A percentile compares a stretch with the other conserved stretches of the same genome.
Evolutionary conservation across 768 basidiomycete species (phyloP).

Genomic region (Boletus sp.): DNA sequence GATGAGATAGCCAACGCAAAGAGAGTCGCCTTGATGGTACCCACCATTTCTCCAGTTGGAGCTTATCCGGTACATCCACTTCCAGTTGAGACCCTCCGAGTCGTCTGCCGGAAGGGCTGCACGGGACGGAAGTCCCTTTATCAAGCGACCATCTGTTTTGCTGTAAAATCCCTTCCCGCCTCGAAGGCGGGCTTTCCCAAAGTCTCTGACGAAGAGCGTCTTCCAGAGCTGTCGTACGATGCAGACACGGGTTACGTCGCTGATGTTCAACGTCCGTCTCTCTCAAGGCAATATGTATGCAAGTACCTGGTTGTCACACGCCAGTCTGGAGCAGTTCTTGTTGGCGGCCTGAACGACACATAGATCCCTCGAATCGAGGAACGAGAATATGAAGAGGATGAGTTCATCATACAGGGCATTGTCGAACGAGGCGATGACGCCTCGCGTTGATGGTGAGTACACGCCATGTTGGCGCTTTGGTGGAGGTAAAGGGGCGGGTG

Average conservation of each 20-base stretch:
- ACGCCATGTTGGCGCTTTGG: constrained; percentile 52
- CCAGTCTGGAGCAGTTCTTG: constrained; percentile 64
- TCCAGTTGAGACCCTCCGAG: constrained; percentile 55
- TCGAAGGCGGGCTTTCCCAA: constrained; percentile 65
- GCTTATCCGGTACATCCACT: constrained; percentile 84
- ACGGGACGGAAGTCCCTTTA: constrained; percentile 58
- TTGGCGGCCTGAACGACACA: constrained; percentile 62
- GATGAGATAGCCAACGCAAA: constrained; percentile 19
- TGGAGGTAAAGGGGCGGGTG: constrained; percentile 49
- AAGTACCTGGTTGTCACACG: constrained; percentile 62
- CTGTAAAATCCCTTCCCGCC: constrained; percentile 63
- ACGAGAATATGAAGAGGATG: constrained; percentile 68
- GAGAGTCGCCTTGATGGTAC: constrained; percentile 20
- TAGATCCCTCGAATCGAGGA: constrained; percentile 65
- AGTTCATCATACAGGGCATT: constrained; percentile 72
- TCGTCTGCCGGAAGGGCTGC: constrained; percentile 34
- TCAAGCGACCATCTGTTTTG: constrained; percentile 54
- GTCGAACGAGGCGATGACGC: constrained; percentile 43
- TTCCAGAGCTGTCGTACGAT: constrained; percentile 56
- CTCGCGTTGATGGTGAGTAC: constrained; percentile 10
- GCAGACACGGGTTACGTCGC: too few relatives aligned
- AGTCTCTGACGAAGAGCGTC: constrained; percentile 58
- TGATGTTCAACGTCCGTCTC: constrained; percentile 18
- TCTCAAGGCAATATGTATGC: constrained; percentile 1
- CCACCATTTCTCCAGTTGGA: constrained; percentile 79